A percentile compares a stretch with the other conserved stretches of the same genome.
Conservation (phyloP, 495 filamentous ascomycete genomes). For the Melanomma pulvis-pyrius region DNA sequence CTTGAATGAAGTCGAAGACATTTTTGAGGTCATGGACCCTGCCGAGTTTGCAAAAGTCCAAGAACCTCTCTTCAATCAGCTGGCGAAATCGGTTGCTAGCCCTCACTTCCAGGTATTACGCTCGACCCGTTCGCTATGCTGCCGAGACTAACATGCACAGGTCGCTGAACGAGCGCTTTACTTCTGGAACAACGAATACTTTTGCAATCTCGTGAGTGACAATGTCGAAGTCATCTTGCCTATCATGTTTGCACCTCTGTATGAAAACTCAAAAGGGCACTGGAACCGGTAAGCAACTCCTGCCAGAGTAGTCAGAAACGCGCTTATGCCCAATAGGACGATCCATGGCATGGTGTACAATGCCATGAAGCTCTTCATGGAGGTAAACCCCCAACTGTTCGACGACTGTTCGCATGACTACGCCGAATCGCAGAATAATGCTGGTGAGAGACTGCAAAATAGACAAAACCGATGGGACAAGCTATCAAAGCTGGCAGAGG, state of each 20-base stretch:
- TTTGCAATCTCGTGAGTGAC: slow-evolving; percentile 98
- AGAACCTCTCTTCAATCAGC: slow-evolving; percentile 92
- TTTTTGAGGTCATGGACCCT: slow-evolving; percentile 99
- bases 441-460: slow-evolving; percentile 72
- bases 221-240: slow-evolving; percentile 98
- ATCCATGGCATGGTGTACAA: slow-evolving; percentile 99
- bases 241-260: slow-evolving; percentile 98
- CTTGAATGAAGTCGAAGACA: slow-evolving; percentile 98
- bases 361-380: slow-evolving; percentile 99
- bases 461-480: slow-evolving; percentile 86
- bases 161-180: slow-evolving; percentile 96
- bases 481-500: slow-evolving; percentile 76
- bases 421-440: slow-evolving; percentile 91
- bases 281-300: slow-evolving; percentile 84
- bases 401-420: slow-evolving; percentile 98
- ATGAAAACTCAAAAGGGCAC: slow-evolving; percentile 98
- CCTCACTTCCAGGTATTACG: slow-evolving; percentile 86
- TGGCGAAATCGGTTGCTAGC: slow-evolving; percentile 96
- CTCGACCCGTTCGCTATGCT: not conserved
- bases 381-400: slow-evolving; percentile 98
- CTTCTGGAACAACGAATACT: slow-evolving; percentile 99
- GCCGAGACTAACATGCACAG: slow-evolving; percentile 44
- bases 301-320: not conserved
- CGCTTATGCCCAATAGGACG: slow-evolving; percentile 59
- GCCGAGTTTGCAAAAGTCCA: slow-evolving; percentile 98